Conservation (phyloP, 2,329 filamentous ascomycete species). For the Monilinia laxa region DNA sequence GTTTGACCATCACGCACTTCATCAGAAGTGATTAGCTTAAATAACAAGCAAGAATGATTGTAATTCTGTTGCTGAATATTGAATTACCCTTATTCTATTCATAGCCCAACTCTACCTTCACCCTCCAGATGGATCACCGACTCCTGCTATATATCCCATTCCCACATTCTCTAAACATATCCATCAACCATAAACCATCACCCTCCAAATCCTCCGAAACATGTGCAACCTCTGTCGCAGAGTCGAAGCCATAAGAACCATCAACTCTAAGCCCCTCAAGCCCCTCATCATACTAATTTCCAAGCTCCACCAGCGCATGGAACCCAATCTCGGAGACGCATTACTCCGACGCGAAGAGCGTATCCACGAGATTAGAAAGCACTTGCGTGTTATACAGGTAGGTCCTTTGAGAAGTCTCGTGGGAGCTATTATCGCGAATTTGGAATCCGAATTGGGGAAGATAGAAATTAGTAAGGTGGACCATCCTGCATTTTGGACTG, state of each 20-base stretch:
- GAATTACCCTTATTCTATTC: not conserved
- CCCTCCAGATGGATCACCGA: too few species aligned
- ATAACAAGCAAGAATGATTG: not conserved
- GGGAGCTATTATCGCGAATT: not conserved
- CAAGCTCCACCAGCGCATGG: not conserved
- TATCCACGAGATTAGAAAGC: not conserved
- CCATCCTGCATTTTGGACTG: not conserved
- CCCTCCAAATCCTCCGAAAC: too few species aligned
- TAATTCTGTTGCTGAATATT: not conserved
- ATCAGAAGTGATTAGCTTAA: not conserved
- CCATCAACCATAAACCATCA: not conserved
- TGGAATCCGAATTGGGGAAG: not conserved
- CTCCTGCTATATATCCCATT: not conserved
- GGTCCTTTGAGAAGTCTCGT: not conserved
- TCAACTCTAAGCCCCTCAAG: not conserved
- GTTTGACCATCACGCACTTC: not conserved
- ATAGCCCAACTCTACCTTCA: not conserved
- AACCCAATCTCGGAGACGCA: not conserved
- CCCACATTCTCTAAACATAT: too few species aligned
- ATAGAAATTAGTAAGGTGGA: not conserved
- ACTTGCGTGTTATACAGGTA: not conserved
- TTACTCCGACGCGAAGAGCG: not conserved
- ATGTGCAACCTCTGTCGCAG: conserved; percentile 2
- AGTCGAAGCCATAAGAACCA: not conserved
- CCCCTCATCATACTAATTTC: not conserved